A percentile compares a stretch with the other conserved stretches of the same genome.
phyloP scores from a whole-genome alignment of 2,329 filamentous ascomycete genomes.

The Colletotrichum camelliae region DNA sequence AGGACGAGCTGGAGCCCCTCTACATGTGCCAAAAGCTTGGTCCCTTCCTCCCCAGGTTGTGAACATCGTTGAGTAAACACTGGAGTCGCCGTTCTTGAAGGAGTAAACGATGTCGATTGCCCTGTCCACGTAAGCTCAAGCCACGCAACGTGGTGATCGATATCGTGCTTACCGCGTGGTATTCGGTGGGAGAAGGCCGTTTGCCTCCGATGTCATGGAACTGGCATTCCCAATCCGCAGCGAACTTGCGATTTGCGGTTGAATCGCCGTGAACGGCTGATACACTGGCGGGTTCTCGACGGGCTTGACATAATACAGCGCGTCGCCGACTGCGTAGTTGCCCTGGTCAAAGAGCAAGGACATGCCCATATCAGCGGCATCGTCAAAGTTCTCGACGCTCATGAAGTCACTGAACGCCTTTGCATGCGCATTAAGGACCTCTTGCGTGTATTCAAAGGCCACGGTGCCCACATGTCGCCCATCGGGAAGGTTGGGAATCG shows the following conservation, averaged over 20 bases:
- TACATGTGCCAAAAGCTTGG: not conserved
- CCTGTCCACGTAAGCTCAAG: not conserved
- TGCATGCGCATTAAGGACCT: not conserved
- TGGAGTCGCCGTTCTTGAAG: not conserved
- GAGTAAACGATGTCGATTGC: not conserved
- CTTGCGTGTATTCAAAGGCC: not conserved
- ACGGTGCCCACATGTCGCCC: not conserved
- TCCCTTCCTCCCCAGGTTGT: not conserved
- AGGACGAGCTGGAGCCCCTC: not conserved
- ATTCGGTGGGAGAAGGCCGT: not conserved
- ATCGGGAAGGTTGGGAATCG: conserved; percentile 25
- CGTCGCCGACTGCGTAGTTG: not conserved
- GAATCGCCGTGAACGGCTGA: not conserved
- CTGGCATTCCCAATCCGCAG: not conserved
- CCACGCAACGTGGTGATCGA: accelerated
- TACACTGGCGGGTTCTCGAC: not conserved
- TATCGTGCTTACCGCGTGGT: not conserved
- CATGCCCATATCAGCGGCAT: conserved; percentile 8
- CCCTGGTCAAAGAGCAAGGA: not conserved
- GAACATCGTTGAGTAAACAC: not conserved
- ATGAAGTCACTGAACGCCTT: conserved; percentile 24
- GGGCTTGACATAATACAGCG: not conserved
- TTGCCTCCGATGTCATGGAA: not conserved
- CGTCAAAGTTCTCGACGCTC: conserved; percentile 15
- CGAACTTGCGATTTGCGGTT: not conserved